A percentile compares a stretch with the other conserved stretches of the same genome.
Evolutionary conservation across 1,284 basidiomycete species (phyloP).

Genomic region (Rhodotorula sp.): DNA sequence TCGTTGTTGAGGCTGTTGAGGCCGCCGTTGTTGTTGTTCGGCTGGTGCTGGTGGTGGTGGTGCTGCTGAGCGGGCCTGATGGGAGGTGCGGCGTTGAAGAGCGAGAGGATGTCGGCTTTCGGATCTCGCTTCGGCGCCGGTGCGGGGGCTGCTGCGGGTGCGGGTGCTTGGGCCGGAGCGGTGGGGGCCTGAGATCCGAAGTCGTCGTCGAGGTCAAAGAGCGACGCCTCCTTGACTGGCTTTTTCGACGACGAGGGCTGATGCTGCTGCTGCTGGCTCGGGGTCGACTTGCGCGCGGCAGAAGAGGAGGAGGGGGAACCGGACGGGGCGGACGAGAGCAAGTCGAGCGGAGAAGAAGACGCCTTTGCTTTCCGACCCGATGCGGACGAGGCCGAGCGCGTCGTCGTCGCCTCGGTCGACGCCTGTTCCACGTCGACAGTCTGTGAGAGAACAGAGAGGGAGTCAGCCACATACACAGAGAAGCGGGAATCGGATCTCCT

Average conservation of each 20-base stretch:
- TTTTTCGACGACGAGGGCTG: constrained; percentile 41
- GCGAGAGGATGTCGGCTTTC: constrained; percentile 82
- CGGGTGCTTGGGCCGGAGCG: constrained; percentile 39
- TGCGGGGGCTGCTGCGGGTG: constrained; percentile 44
- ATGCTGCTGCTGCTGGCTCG: constrained; percentile 18
- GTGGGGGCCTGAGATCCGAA: constrained; percentile 58
- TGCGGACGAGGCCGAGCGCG: background rate
- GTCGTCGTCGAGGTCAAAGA: constrained; percentile 84
- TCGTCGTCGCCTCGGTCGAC: background rate
- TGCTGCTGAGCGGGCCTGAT: background rate
- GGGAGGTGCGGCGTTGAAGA: constrained; percentile 63
- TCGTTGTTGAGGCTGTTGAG: constrained; percentile 1
- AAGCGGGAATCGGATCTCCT: background rate
- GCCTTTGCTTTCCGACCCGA: background rate
- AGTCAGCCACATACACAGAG: too few relatives aligned
- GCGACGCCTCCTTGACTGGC: constrained; percentile 47
- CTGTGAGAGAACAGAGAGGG: background rate
- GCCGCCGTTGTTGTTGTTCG: constrained; percentile 18
- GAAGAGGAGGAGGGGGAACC: constrained; percentile 1
- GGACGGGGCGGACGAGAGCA: constrained; percentile 1
- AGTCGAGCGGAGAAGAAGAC: constrained; percentile 6
- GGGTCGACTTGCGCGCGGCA: constrained; percentile 13
- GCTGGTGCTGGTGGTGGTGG: constrained; percentile 1
- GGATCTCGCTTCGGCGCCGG: constrained; percentile 62
- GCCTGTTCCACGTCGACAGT: too few relatives aligned